phyloP scores from a whole-genome alignment of 2,329 filamentous ascomycete species.

The Aspergillus neoniger region DNA sequence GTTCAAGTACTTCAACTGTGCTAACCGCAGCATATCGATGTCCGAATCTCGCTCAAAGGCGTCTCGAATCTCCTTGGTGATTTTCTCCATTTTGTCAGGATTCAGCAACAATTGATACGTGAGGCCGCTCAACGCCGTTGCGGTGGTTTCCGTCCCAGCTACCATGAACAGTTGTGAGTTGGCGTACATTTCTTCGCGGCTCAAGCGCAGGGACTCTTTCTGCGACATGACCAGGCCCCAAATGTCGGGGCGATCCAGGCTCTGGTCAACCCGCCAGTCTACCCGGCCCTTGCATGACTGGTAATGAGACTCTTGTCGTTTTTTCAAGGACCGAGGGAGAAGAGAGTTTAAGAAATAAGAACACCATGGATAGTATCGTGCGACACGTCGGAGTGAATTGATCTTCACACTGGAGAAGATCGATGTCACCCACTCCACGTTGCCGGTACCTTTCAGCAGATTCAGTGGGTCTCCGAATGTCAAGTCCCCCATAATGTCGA shows the following conservation, averaged over 20 bases:
- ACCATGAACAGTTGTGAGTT: constrained; percentile 37
- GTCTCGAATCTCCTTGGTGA: constrained; percentile 46
- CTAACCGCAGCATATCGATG: constrained; percentile 14
- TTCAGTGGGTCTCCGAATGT: constrained; percentile 19
- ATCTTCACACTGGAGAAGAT: constrained; percentile 15
- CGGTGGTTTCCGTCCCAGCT: constrained; percentile 56
- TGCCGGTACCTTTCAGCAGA: constrained; percentile 8
- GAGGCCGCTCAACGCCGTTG: constrained; percentile 47
- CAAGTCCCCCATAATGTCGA: constrained; percentile 23
- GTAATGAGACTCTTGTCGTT: constrained; percentile 8
- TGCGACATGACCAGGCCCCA: constrained; percentile 17
- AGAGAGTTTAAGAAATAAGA: background rate
- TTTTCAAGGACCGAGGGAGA: constrained; percentile 1
- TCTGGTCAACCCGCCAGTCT: constrained; percentile 6
- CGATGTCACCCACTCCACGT: constrained; percentile 10
- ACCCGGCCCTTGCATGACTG: constrained; percentile 9
- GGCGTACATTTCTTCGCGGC: constrained; percentile 16
- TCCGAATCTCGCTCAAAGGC: constrained; percentile 17
- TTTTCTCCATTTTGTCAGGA: constrained; percentile 37
- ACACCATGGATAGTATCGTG: constrained; percentile 7
- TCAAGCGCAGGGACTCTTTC: constrained; percentile 12
- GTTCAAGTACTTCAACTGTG: constrained; percentile 41
- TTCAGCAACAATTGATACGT: constrained; percentile 46
- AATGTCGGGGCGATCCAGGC: constrained; percentile 14
- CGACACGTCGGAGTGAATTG: constrained; percentile 4